Base-by-base conservation (phyloP, 2,329 filamentous ascomycete genomes). In the Aspergillus quadricinctus region DNA sequence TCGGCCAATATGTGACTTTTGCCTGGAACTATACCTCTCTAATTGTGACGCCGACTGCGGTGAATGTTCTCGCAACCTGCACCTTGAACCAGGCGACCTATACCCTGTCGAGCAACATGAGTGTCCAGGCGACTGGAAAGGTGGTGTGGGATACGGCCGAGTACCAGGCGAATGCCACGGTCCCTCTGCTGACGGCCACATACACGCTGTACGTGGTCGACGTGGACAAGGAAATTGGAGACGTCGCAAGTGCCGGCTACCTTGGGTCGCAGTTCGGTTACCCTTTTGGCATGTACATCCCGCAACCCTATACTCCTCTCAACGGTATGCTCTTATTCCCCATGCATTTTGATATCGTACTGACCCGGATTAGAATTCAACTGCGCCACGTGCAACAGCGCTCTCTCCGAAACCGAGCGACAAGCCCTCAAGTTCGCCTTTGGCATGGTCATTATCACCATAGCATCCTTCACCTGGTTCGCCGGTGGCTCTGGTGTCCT, bases 1-100 rank as follows among this genome's bases (percentile, higher is more conserved):
- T 88, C 62, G 83, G 83, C 19, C 78, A 87, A 48, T 78, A 76
- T 57, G 74, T 87, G 29, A 87, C 85, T 0, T 86, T 88, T 62
- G 80, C 77, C 21, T 88, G 86, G 85, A 88, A 88, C 72, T 88
- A 87, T 72, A 88, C 86, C 14, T 85, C 82, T 10, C 74, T 88
- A 25, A 79, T 77, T 21, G 76, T 81, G 19, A 83, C 82, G 0
- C 86, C 86, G 0, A 77, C 78, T 1, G 79, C 78, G 46, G 75
- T 88, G 63, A 83, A 88, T 62, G 78, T 88, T 40, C 72, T 87
- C 46, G 85, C 86, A 1, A 81, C 80, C 10, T 87, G 85, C 77
- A 78, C 78, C 37, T 69, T 77, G 57, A 87, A 87, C 72, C 75
- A 78, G 56, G 77, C 78, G 49, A 82, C 79, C 40, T 88, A 88